Conservation (phyloP, 2,329 filamentous ascomycete species). For the Scedosporium boydii region DNA sequence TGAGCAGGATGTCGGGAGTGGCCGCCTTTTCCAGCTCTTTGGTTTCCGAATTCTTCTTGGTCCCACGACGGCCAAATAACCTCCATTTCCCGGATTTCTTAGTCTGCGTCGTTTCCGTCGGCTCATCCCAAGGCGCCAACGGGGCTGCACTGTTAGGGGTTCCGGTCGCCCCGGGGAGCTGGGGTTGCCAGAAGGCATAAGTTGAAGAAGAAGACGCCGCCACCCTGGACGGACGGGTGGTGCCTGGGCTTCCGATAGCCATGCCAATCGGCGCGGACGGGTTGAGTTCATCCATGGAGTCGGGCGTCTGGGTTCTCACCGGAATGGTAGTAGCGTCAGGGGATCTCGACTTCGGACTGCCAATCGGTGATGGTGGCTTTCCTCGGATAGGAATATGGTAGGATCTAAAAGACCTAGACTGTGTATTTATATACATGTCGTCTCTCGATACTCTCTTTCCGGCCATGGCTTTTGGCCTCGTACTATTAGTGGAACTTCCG, state of each 20-base stretch:
- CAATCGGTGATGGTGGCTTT: conserved; percentile 32
- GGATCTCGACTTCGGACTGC: conserved; percentile 25
- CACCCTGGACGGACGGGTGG: neutral
- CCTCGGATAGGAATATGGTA: conserved; percentile 31
- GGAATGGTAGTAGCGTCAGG: conserved; percentile 23
- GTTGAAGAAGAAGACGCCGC: neutral
- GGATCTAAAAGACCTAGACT: conserved; percentile 23
- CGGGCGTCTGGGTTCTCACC: conserved; percentile 30
- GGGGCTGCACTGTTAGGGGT: neutral
- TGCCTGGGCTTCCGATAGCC: conserved; percentile 59
- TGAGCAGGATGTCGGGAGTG: neutral
- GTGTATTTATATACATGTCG: conserved; percentile 25
- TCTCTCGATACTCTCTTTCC: conserved; percentile 37
- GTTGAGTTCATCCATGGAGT: conserved; percentile 26
- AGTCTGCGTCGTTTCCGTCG: neutral
- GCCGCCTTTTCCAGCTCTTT: neutral
- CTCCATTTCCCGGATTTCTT: conserved; percentile 10
- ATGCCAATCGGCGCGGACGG: conserved; percentile 50
- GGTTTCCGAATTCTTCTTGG: neutral
- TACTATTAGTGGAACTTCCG: neutral
- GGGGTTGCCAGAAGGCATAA: conserved; percentile 3
- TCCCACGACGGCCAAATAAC: conserved; percentile 9
- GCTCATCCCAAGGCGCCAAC: conserved; percentile 1
- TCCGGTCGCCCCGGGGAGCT: neutral
- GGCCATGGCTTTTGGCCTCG: conserved; percentile 10